Conservation (phyloP, 305 asterid genomes). For the Lippia alba region DNA sequence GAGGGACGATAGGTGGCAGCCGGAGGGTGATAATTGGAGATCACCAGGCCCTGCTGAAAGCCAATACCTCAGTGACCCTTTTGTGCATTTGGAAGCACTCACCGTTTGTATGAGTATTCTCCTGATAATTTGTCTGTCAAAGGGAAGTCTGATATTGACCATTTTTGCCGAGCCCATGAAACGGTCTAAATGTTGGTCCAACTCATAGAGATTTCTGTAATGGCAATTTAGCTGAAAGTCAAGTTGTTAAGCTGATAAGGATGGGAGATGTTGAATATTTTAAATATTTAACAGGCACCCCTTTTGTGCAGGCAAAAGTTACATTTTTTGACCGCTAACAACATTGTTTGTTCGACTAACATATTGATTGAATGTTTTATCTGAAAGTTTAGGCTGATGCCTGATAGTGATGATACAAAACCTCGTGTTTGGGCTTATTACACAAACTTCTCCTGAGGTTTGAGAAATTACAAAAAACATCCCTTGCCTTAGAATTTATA, state of each 20-base stretch:
- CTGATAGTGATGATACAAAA: too few relatives aligned
- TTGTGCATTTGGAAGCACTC: conserved; percentile 75
- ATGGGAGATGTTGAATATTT: too few relatives aligned
- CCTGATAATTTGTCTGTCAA: conserved; percentile 65
- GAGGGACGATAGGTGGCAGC: conserved; percentile 64
- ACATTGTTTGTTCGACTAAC: too few relatives aligned
- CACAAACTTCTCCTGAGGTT: too few relatives aligned
- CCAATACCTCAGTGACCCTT: conserved; percentile 91
- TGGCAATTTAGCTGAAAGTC: not conserved
- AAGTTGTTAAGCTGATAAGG: too few relatives aligned
- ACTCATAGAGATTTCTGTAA: conserved; percentile 78
- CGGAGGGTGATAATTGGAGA: conserved; percentile 80
- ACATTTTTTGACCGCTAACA: too few relatives aligned
- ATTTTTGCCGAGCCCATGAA: conserved; percentile 72
- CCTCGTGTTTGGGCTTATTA: too few relatives aligned
- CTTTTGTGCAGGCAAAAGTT: too few relatives aligned
- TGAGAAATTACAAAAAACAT: too few relatives aligned
- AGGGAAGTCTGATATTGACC: conserved; percentile 84
- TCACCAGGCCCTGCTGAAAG: conserved; percentile 94
- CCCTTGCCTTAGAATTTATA: too few relatives aligned
- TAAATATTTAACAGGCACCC: too few relatives aligned
- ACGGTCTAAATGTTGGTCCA: conserved; percentile 89
- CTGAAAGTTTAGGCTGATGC: not conserved
- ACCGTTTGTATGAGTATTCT: conserved; percentile 80
- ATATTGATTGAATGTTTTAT: not conserved